A percentile compares a stretch with the other conserved stretches of the same genome.
Evolutionary conservation across 2,329 filamentous ascomycete genomes (phyloP).

Genomic region (Hypocreales sp.): DNA sequence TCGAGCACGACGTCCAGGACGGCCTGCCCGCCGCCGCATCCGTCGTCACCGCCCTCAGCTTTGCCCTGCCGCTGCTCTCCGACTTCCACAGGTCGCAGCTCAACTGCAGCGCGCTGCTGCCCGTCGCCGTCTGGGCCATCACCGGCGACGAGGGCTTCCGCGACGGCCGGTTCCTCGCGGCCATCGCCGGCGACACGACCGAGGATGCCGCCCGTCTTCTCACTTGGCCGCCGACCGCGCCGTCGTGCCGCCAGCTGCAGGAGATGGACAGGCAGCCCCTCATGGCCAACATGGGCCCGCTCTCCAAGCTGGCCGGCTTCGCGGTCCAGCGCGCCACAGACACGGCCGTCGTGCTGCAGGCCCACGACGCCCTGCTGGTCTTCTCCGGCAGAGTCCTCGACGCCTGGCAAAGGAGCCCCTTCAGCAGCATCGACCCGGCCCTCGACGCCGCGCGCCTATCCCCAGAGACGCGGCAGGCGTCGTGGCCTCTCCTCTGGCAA

Average conservation of each 20-base stretch:
- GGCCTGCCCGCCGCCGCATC: slow-evolving; percentile 27
- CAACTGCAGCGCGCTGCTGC: slow-evolving; percentile 55
- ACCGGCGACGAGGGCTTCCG: slow-evolving; percentile 60
- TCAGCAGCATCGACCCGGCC: slow-evolving; percentile 56
- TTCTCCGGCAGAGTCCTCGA: slow-evolving; percentile 52
- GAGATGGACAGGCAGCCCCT: slow-evolving; percentile 44
- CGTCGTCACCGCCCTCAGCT: slow-evolving; percentile 59
- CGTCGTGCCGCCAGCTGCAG: slow-evolving; percentile 44
- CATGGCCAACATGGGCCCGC: slow-evolving; percentile 49
- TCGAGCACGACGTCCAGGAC: slow-evolving; percentile 31
- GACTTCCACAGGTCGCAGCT: slow-evolving; percentile 41
- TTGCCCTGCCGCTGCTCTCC: slow-evolving; percentile 58
- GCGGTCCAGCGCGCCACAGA: slow-evolving; percentile 40
- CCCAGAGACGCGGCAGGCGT: slow-evolving; percentile 47
- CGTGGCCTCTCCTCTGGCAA: slow-evolving; percentile 60
- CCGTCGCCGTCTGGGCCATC: slow-evolving; percentile 50
- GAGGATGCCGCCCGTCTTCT: slow-evolving; percentile 29
- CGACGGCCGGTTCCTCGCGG: slow-evolving; percentile 58
- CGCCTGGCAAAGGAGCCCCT: slow-evolving; percentile 59
- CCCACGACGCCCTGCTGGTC: slow-evolving; percentile 45
- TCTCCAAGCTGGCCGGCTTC: slow-evolving; percentile 50
- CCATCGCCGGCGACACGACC: slow-evolving; percentile 51
- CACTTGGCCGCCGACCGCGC: slow-evolving; percentile 46
- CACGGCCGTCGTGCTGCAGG: slow-evolving; percentile 27
- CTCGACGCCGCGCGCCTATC: slow-evolving; percentile 50